Evolutionary conservation across 352 stramenopile genomes (phyloP).

Genomic region (Globisporangium spinosum): DNA sequence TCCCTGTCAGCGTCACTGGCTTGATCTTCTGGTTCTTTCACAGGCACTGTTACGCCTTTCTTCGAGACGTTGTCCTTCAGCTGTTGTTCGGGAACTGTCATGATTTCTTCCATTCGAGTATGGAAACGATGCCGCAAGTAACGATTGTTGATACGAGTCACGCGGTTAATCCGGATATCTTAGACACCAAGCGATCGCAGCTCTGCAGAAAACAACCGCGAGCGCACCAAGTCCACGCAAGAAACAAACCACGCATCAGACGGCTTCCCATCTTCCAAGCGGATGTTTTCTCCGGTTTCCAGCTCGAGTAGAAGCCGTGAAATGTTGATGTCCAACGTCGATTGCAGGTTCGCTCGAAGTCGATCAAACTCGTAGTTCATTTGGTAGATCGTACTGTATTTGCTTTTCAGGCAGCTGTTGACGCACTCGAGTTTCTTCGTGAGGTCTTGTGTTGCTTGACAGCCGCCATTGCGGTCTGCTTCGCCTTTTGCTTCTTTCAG

Average conservation of each 20-base stretch:
- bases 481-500: constrained; percentile 2
- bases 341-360: constrained; percentile 38
- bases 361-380: constrained; percentile 69
- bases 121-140: constrained; percentile 88
- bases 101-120: constrained; percentile 70
- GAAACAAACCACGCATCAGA: constrained; percentile 82
- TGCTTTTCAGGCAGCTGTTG: constrained; percentile 34
- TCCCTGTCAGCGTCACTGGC: constrained; percentile 1
- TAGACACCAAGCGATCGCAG: constrained; percentile 50
- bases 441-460: constrained; percentile 18
- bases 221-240: constrained; percentile 81
- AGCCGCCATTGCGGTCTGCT: background rate
- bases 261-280: constrained; percentile 82
- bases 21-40: constrained; percentile 23
- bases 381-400: constrained; percentile 34
- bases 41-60: constrained; percentile 57
- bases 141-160: constrained; percentile 89
- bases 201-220: constrained; percentile 55
- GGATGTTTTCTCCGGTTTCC: constrained; percentile 90
- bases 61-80: constrained; percentile 83
- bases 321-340: constrained; percentile 71
- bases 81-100: constrained; percentile 48
- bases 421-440: constrained; percentile 45
- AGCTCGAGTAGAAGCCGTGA: constrained; percentile 84
- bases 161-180: constrained; percentile 70